Evolutionary conservation across 2,329 filamentous ascomycete species (phyloP).

Genomic region (Emmonsiellopsis sp.): DNA sequence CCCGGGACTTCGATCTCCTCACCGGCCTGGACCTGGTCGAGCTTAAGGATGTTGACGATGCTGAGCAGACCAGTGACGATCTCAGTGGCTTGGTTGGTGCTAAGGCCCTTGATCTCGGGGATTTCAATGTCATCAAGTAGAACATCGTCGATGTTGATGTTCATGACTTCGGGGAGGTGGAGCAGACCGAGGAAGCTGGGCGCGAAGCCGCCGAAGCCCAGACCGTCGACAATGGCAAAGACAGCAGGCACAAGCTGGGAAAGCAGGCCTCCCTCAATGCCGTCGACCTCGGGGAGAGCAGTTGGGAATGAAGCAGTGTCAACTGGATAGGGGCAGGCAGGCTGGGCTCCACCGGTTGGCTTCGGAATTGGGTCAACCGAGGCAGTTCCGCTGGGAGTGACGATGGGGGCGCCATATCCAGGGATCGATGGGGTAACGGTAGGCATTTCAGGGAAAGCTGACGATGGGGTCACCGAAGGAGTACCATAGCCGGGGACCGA

Average conservation of each 20-base stretch:
- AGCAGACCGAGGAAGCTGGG: slow-evolving; percentile 1
- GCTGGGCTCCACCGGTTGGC: background rate
- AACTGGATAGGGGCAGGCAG: background rate
- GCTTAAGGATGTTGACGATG: background rate
- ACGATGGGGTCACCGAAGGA: background rate
- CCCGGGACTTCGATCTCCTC: background rate
- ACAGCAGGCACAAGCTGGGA: background rate
- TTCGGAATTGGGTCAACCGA: background rate
- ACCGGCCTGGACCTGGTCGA: background rate
- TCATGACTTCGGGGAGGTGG: background rate
- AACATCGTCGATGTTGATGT: background rate
- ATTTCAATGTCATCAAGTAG: background rate
- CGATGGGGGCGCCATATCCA: background rate
- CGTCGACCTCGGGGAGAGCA: background rate
- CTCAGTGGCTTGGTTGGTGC: background rate
- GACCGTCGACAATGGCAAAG: background rate
- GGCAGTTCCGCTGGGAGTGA: background rate
- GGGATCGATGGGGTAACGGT: background rate
- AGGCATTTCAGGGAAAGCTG: background rate
- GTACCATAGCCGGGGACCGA: background rate
- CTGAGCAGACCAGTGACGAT: background rate
- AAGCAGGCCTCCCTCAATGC: background rate
- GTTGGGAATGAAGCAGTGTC: background rate
- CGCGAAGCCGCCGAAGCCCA: background rate
- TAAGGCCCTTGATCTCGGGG: background rate